Conservation (phyloP, 106 monocot genomes). For the Cymbidium sinense region DNA sequence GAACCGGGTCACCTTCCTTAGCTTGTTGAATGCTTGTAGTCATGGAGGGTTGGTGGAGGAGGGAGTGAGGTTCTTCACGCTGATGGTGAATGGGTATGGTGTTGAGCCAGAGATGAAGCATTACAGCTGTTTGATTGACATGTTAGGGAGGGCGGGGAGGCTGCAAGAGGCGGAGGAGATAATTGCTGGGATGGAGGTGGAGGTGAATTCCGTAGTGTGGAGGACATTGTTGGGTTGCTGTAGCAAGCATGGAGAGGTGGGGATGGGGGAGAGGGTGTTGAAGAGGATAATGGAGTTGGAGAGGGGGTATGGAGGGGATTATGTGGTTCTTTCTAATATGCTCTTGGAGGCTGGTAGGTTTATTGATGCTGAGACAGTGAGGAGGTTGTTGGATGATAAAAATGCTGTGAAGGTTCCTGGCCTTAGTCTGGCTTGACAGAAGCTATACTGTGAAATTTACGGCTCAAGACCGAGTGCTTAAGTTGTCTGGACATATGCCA, state of each 20-base stretch:
- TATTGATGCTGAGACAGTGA: slow-evolving; percentile 55
- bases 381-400: slow-evolving; percentile 47
- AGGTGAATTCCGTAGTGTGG: slow-evolving; percentile 51
- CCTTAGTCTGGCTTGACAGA: slow-evolving; percentile 22
- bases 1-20: slow-evolving; percentile 55
- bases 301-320: slow-evolving; percentile 52
- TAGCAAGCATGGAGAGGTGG: slow-evolving; percentile 47
- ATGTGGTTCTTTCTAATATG: slow-evolving; percentile 64
- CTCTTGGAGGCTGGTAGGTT: slow-evolving; percentile 50
- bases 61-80: slow-evolving; percentile 38
- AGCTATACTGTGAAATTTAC: not conserved
- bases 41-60: slow-evolving; percentile 72
- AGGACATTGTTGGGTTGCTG: slow-evolving; percentile 70
- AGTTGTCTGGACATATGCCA: too few species aligned
- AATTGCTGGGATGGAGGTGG: slow-evolving; percentile 26
- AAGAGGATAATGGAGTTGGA: slow-evolving; percentile 54
- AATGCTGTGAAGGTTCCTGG: slow-evolving; percentile 57
- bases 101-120: slow-evolving; percentile 56
- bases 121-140: slow-evolving; percentile 69
- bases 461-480: too few species aligned
- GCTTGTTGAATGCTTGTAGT: slow-evolving; percentile 68
- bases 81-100: slow-evolving; percentile 33
- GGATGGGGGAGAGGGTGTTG: slow-evolving; percentile 62
- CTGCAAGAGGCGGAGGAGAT: slow-evolving; percentile 56
- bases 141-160: slow-evolving; percentile 65